A percentile compares a stretch with the other conserved stretches of the same genome.
These are phyloP conservation scores for Rosa chinensis DNA, from an alignment of 306 rosid genomes.

Conservation along the genomic window DNA sequence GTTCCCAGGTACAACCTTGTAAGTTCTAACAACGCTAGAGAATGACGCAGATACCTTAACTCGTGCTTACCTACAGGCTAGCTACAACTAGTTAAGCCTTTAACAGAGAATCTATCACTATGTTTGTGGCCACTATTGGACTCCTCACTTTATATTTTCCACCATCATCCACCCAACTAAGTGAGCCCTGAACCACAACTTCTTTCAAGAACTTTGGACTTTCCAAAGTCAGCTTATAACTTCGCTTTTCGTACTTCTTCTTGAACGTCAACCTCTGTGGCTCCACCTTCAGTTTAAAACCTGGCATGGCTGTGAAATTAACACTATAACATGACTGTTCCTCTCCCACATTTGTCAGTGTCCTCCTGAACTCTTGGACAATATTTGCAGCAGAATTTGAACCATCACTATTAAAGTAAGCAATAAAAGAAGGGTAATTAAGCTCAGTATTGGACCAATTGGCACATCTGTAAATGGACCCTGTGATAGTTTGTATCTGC, in stretches of 20 bases:
- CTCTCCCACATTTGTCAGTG: conserved; percentile 27
- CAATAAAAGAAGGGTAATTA: conserved; percentile 32
- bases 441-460: conserved; percentile 6
- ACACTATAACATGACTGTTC: conserved; percentile 12
- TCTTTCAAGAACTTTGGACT: conserved; percentile 28
- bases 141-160: conserved; percentile 28
- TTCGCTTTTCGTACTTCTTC: conserved; percentile 19
- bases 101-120: neutral
- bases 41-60: too few relatives aligned
- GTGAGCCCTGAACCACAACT: conserved; percentile 13
- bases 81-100: too few relatives aligned
- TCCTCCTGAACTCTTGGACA: conserved; percentile 22
- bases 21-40: too few relatives aligned
- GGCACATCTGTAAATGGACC: conserved; percentile 3
- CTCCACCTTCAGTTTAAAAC: conserved; percentile 23
- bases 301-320: conserved; percentile 16
- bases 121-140: conserved; percentile 26
- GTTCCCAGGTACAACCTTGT: too few relatives aligned
- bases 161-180: conserved; percentile 25
- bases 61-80: too few relatives aligned
- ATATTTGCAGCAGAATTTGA: conserved; percentile 12
- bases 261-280: conserved; percentile 22
- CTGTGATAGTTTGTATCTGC: conserved; percentile 16
- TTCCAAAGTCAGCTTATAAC: conserved; percentile 27
- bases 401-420: conserved; percentile 20